Evolutionary conservation across 805 yeast species (phyloP).

Genomic region (Lachancea fermentati): DNA sequence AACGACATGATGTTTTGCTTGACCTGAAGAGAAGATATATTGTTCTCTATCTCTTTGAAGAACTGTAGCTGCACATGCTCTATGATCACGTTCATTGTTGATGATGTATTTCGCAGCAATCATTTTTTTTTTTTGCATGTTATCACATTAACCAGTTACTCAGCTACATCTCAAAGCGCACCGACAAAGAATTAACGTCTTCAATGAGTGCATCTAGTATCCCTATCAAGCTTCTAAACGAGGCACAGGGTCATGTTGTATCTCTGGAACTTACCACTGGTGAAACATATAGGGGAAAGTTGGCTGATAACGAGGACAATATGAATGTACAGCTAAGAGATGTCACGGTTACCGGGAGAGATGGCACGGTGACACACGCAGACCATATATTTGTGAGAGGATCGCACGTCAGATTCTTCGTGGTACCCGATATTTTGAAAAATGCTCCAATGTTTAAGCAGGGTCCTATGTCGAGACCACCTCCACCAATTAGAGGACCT

Average conservation of each 20-base stretch:
- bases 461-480: constrained; percentile 51
- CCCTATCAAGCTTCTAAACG: constrained; percentile 81
- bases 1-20: constrained; percentile 50
- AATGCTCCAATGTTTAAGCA: constrained; percentile 84
- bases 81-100: constrained; percentile 21
- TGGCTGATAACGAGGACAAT: constrained; percentile 83
- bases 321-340: constrained; percentile 88
- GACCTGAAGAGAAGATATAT: constrained; percentile 48
- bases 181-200: not conserved
- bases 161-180: not conserved
- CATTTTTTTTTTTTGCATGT: not conserved
- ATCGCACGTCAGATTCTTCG: constrained; percentile 76
- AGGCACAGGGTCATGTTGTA: constrained; percentile 83
- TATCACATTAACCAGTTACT: not conserved
- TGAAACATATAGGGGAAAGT: constrained; percentile 80
- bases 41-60: constrained; percentile 39
- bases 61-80: constrained; percentile 45
- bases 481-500: constrained; percentile 67
- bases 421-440: constrained; percentile 80
- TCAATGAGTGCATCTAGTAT: constrained; percentile 45
- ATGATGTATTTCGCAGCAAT: not conserved
- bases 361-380: constrained; percentile 70
- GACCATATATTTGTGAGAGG: constrained; percentile 90
- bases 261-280: constrained; percentile 82
- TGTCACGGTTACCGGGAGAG: constrained; percentile 69